A percentile compares a stretch with the other conserved stretches of the same genome.
phyloP scores from a whole-genome alignment of 2,329 filamentous ascomycete species.

The Davidsoniella australis region DNA sequence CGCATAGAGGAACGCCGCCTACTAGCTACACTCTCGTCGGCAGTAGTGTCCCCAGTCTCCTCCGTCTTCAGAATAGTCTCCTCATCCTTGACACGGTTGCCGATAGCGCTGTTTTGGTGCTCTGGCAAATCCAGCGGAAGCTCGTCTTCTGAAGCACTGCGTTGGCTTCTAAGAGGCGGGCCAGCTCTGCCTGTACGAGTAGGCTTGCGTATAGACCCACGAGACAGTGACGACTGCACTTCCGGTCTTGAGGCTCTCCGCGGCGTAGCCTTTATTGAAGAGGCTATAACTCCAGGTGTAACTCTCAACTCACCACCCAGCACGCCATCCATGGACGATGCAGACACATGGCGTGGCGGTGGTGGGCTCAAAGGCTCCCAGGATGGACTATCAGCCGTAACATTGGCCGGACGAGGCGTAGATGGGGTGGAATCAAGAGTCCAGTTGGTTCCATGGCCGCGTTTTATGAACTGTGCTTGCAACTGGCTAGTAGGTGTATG shows the following conservation, averaged over 20 bases:
- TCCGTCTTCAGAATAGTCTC: constrained; percentile 38
- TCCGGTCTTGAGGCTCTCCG: constrained; percentile 7
- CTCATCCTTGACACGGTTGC: constrained; percentile 40
- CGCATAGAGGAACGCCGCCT: constrained; percentile 23
- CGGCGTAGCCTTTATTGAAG: constrained; percentile 9
- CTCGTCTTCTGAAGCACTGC: constrained; percentile 34
- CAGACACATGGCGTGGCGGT: neutral
- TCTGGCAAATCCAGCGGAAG: constrained; percentile 26
- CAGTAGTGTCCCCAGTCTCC: constrained; percentile 37
- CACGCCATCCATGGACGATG: neutral
- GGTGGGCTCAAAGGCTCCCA: constrained; percentile 31
- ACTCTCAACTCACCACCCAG: constrained; percentile 20
- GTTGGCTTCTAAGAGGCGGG: constrained; percentile 17
- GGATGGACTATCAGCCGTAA: constrained; percentile 32
- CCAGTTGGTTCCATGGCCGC: constrained; percentile 39
- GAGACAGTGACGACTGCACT: constrained; percentile 12
- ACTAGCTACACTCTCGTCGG: constrained; percentile 33
- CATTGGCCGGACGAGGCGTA: constrained; percentile 29
- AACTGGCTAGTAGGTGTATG: constrained; percentile 6
- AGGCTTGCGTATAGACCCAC: constrained; percentile 4
- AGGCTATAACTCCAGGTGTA: constrained; percentile 5
- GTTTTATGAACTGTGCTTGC: constrained; percentile 16
- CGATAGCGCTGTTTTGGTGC: constrained; percentile 12
- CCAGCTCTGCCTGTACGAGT: constrained; percentile 7
- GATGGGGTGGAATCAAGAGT: constrained; percentile 37